These are phyloP conservation scores for Fusarium temperatum DNA, from an alignment of 2,329 filamentous ascomycete genomes.

Conservation along the genomic window DNA sequence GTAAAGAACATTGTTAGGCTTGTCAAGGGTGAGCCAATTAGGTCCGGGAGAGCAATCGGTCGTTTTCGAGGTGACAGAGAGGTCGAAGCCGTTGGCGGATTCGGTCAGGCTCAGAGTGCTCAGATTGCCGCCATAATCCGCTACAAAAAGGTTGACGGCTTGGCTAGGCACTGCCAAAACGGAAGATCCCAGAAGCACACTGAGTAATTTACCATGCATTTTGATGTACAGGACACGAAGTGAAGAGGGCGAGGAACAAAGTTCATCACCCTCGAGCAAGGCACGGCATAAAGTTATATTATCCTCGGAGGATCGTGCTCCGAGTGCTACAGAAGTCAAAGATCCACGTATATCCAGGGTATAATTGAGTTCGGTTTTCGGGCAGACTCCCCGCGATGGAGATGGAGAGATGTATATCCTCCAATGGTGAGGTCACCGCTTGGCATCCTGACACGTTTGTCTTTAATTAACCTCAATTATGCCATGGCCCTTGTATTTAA, in stretches of 20 bases:
- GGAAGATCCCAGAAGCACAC: slow-evolving; percentile 8
- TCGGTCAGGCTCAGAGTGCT: slow-evolving; percentile 28
- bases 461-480: neutral
- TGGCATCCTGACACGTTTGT: neutral
- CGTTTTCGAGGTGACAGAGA: slow-evolving; percentile 15
- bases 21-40: slow-evolving; percentile 32
- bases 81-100: neutral
- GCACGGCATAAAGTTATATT: neutral
- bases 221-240: neutral
- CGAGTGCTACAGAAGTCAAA: neutral
- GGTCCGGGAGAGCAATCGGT: slow-evolving; percentile 29
- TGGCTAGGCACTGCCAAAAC: neutral
- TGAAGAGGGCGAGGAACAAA: too few relatives aligned
- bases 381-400: neutral
- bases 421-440: neutral
- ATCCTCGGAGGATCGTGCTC: neutral
- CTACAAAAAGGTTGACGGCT: slow-evolving; percentile 35
- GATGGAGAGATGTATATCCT: slow-evolving; percentile 7
- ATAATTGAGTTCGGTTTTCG: neutral
- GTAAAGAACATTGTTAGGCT: slow-evolving; percentile 28
- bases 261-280: too few relatives aligned
- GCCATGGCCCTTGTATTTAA: neutral
- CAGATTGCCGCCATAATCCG: slow-evolving; percentile 33
- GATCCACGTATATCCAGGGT: neutral
- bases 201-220: slow-evolving; percentile 3